These are phyloP conservation scores for Patellifolia procumbens DNA, from an alignment of 179 eudicot species.

Conservation along the genomic window DNA sequence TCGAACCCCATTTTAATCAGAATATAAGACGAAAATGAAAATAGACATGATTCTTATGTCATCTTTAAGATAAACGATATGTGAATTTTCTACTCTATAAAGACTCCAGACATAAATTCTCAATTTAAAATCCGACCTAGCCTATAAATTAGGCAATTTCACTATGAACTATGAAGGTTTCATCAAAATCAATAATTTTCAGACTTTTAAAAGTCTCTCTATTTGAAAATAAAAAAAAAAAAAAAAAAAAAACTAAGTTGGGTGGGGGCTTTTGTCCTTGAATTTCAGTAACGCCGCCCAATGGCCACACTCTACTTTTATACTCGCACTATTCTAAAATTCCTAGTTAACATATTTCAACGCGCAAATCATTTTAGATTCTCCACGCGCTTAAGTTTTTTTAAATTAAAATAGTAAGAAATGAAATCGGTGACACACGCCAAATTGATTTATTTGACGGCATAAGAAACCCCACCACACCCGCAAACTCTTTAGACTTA, in stretches of 20 bases:
- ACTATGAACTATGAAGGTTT: too few species aligned
- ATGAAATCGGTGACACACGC: slow-evolving; percentile 13
- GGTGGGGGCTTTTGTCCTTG: slow-evolving; percentile 13
- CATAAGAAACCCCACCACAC: slow-evolving; percentile 15
- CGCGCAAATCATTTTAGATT: not conserved
- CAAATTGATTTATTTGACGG: slow-evolving; percentile 22
- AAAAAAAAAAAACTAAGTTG: not conserved
- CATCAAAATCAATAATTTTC: too few species aligned
- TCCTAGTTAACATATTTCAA: not conserved
- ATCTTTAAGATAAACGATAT: too few species aligned
- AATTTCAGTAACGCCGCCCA: slow-evolving; percentile 24
- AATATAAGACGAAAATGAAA: too few species aligned
- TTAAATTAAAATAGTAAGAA: not conserved
- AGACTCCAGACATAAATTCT: too few species aligned
- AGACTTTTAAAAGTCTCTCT: too few species aligned
- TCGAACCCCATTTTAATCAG: too few species aligned
- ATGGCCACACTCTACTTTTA: slow-evolving; percentile 18
- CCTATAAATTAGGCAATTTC: too few species aligned
- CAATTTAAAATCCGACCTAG: too few species aligned
- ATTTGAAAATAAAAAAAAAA: not conserved
- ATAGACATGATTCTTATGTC: too few species aligned
- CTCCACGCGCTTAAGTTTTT: not conserved
- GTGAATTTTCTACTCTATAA: too few species aligned
- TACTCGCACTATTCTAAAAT: not conserved
- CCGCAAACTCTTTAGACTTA: not conserved